Percentiles rank a stretch among this genome's conserved stretches.
phyloP scores from a whole-genome alignment of 1,139 yeast genomes.

The Yamadazyma atlantica region DNA sequence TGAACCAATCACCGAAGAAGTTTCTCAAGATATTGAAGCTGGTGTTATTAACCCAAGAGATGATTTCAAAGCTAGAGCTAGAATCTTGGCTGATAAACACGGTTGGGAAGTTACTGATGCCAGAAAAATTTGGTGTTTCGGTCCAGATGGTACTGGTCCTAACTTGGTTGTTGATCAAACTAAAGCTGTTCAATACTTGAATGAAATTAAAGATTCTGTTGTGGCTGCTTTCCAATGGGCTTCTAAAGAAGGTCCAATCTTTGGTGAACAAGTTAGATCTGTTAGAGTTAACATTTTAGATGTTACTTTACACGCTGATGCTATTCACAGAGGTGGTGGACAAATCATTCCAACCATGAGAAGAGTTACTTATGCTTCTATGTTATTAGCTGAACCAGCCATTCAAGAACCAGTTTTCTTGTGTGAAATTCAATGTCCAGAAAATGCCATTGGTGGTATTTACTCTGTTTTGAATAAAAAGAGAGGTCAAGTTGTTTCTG shows the following conservation, averaged over 20 bases:
- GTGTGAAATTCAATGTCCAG: constrained; percentile 99
- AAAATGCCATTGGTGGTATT: constrained; percentile 99
- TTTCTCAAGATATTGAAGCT: constrained; percentile 84
- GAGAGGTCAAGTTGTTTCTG: constrained; percentile 99
- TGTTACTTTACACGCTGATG: constrained; percentile 99
- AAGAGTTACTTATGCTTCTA: constrained; percentile 98
- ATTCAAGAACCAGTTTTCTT: constrained; percentile 99
- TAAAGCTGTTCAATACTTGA: constrained; percentile 99
- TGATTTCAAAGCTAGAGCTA: constrained; percentile 99
- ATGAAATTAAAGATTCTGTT: constrained; percentile 99
- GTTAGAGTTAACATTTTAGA: constrained; percentile 97
- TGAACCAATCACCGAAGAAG: constrained; percentile 94
- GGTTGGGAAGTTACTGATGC: constrained; percentile 99
- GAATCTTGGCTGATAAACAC: constrained; percentile 97
- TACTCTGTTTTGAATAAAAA: constrained; percentile 99
- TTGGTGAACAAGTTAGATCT: constrained; percentile 96
- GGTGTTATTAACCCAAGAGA: constrained; percentile 95
- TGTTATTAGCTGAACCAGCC: constrained; percentile 98
- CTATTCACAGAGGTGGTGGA: constrained; percentile 99
- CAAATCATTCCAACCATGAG: constrained; percentile 99
- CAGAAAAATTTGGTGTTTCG: constrained; percentile 99
- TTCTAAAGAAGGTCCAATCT: constrained; percentile 98
- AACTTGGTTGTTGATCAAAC: constrained; percentile 99
- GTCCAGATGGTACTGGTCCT: constrained; percentile 99
- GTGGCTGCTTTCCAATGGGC: constrained; percentile 99